phyloP scores from a whole-genome alignment of 2,329 filamentous ascomycete genomes.

The Colletotrichum gigasporum region DNA sequence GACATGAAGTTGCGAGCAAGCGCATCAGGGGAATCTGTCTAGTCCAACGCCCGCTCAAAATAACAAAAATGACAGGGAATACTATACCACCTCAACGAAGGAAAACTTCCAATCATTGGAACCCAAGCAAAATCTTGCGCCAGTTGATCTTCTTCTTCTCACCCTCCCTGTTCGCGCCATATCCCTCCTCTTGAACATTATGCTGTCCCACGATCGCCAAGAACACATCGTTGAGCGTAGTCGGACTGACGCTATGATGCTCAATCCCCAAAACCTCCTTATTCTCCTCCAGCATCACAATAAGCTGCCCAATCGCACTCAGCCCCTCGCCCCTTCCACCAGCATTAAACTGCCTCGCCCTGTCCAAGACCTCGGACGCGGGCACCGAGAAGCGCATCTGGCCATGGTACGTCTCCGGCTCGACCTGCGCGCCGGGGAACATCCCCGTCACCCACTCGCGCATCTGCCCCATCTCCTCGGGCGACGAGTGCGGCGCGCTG shows the following conservation, averaged over 20 bases:
- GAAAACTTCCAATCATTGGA: background rate
- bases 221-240: slow-evolving; percentile 93
- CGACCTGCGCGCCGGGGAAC: slow-evolving; percentile 74
- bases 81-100: background rate
- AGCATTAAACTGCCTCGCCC: background rate
- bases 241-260: slow-evolving; percentile 87
- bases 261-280: slow-evolving; percentile 76
- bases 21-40: too few relatives aligned
- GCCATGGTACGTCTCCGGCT: slow-evolving; percentile 58
- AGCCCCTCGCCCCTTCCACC: background rate
- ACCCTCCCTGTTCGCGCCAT: slow-evolving; percentile 31
- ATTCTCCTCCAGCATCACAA: slow-evolving; percentile 77
- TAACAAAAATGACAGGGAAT: too few relatives aligned
- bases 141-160: slow-evolving; percentile 16
- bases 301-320: slow-evolving; percentile 73
- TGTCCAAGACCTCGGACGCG: slow-evolving; percentile 22
- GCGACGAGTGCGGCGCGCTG: slow-evolving; percentile 76
- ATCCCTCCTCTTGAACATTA: slow-evolving; percentile 79
- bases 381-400: slow-evolving; percentile 40
- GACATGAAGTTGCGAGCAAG: too few relatives aligned
- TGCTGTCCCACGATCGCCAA: slow-evolving; percentile 84
- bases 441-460: slow-evolving; percentile 69
- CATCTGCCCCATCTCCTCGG: slow-evolving; percentile 73
- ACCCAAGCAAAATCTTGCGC: slow-evolving; percentile 14
- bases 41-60: too few relatives aligned